These are phyloP conservation scores for Jackrogersella minutella DNA, from an alignment of 495 filamentous ascomycete species.

Conservation along the genomic window DNA sequence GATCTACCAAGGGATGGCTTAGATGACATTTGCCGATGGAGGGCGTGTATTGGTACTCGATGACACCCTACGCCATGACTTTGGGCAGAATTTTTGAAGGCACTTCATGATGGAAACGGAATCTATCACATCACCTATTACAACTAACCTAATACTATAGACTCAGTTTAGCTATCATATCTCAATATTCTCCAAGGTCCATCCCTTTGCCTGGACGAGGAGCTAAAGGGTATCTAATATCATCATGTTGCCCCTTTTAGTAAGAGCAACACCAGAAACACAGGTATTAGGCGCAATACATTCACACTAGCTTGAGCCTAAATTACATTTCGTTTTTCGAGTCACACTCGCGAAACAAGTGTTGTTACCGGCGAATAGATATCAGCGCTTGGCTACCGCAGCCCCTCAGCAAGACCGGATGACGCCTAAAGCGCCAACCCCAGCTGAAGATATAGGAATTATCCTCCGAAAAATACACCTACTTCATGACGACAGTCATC, in stretches of 20 bases:
- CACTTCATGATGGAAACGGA: slow-evolving; percentile 9
- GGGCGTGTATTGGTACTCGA: slow-evolving; percentile 22
- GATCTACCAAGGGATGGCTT: neutral
- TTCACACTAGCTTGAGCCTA: slow-evolving; percentile 22
- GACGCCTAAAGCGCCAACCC: slow-evolving; percentile 10
- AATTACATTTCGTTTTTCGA: slow-evolving; percentile 20
- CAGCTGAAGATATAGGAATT: neutral
- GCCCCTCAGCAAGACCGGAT: slow-evolving; percentile 1
- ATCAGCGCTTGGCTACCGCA: slow-evolving; percentile 5
- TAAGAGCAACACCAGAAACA: neutral
- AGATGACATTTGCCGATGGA: slow-evolving; percentile 26
- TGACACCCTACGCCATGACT: slow-evolving; percentile 24
- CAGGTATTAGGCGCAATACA: neutral
- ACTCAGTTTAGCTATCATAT: neutral
- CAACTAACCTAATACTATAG: neutral
- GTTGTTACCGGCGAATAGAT: slow-evolving; percentile 35
- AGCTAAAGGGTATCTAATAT: neutral
- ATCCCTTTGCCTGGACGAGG: neutral
- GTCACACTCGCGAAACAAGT: slow-evolving; percentile 29
- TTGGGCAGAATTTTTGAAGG: neutral
- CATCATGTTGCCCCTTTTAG: slow-evolving; percentile 18
- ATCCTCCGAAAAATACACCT: slow-evolving; percentile 8
- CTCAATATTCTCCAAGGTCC: neutral
- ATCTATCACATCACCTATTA: neutral
- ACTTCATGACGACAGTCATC: neutral